Evolutionary conservation across 331 rosid genomes (phyloP).

Genomic region (Stylosanthes scabra): DNA sequence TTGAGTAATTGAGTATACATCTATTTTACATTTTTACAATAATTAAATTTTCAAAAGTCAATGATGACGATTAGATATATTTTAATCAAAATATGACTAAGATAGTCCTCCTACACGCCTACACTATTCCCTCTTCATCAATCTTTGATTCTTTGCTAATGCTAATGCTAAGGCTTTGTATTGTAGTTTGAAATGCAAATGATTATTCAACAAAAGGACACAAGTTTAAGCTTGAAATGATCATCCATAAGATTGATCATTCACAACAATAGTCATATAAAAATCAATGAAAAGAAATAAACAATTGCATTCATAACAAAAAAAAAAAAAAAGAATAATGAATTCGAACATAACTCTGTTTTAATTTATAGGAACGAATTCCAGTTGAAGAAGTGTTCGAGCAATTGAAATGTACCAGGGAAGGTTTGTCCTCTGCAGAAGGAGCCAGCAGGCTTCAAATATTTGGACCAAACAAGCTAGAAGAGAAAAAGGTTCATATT

Average conservation of each 20-base stretch:
- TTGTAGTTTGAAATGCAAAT: neutral
- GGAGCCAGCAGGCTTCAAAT: constrained; percentile 85
- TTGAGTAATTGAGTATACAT: no score
- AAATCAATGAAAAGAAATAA: neutral
- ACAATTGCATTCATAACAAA: neutral
- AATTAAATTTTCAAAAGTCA: no score
- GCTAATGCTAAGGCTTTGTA: neutral
- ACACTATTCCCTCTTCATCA: neutral
- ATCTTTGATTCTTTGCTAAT: no score
- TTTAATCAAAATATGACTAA: constrained; percentile 10
- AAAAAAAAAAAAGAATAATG: neutral
- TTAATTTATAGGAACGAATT: constrained; percentile 71
- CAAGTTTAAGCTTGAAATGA: neutral
- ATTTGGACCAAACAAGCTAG: constrained; percentile 98
- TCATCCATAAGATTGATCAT: neutral
- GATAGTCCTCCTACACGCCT: neutral
- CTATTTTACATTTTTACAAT: no score
- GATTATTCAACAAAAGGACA: neutral
- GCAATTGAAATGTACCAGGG: constrained; percentile 83
- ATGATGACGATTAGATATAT: neutral
- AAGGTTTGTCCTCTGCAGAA: constrained; percentile 70
- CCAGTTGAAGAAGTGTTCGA: constrained; percentile 96
- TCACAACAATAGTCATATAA: neutral
- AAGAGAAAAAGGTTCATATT: constrained; percentile 82
- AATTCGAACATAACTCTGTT: constrained; percentile 38